These are phyloP conservation scores for Gossypium gossypioides DNA, from an alignment of 441 rosid species.

Conservation along the genomic window DNA sequence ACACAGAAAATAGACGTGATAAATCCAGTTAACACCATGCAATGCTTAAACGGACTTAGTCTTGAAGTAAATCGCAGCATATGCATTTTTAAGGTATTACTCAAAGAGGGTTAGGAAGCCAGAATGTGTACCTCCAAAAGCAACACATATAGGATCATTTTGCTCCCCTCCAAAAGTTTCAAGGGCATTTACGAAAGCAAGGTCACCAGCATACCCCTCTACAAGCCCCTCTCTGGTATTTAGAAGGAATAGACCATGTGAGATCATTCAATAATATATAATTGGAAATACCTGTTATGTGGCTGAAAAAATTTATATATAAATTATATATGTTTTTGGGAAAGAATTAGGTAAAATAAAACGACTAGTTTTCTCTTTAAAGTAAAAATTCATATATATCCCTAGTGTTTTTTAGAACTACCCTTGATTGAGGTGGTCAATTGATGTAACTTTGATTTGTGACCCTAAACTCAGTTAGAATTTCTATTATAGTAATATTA, in stretches of 20 bases:
- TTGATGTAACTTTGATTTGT: background rate
- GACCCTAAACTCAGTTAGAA: background rate
- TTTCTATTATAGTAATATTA: background rate
- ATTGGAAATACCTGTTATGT: background rate
- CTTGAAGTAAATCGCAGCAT: background rate
- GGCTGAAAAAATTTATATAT: background rate
- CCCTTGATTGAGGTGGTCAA: background rate
- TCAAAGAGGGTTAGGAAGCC: background rate
- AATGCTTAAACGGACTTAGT: background rate
- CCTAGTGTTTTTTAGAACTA: background rate
- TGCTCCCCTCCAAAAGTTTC: conserved; percentile 95
- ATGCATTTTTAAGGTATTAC: background rate
- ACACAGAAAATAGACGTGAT: background rate
- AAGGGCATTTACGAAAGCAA: conserved; percentile 84
- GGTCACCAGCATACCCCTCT: conserved; percentile 86
- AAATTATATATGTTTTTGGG: background rate
- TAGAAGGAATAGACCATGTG: conserved; percentile 10
- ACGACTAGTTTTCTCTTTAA: background rate
- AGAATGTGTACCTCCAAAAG: conserved; percentile 69
- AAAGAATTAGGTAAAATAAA: background rate
- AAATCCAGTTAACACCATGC: background rate
- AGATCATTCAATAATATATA: conserved; percentile 6
- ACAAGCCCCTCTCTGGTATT: conserved; percentile 80
- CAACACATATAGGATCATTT: conserved; percentile 82
- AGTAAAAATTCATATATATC: background rate